Evolutionary conservation across 805 yeast species (phyloP).

Genomic region (Metschnikowia reukaufii): DNA sequence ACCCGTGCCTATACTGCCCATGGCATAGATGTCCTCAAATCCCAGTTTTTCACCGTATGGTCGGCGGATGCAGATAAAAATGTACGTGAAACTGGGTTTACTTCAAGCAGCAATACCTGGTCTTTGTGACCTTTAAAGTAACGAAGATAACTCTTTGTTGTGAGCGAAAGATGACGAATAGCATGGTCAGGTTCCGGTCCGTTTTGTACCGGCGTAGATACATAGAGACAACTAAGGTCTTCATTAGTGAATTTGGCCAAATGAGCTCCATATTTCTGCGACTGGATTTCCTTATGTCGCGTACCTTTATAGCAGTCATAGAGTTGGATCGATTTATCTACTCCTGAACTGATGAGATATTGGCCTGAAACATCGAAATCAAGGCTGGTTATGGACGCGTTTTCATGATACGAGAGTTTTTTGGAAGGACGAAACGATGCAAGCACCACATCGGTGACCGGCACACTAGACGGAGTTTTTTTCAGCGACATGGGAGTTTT

Average conservation of each 20-base stretch:
- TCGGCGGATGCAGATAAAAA: conserved; percentile 72
- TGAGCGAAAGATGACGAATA: conserved; percentile 72
- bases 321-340: conserved; percentile 79
- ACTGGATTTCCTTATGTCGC: conserved; percentile 64
- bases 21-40: conserved; percentile 63
- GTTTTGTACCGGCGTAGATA: conserved; percentile 58
- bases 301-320: conserved; percentile 74
- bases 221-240: conserved; percentile 70
- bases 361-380: conserved; percentile 86
- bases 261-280: conserved; percentile 92
- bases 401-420: conserved; percentile 49
- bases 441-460: conserved; percentile 28
- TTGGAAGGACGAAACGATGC: conserved; percentile 41
- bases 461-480: conserved; percentile 25
- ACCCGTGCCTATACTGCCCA: conserved; percentile 55
- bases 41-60: conserved; percentile 85
- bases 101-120: conserved; percentile 68
- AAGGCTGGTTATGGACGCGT: conserved; percentile 61
- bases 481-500: conserved; percentile 8
- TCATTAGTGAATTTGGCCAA: conserved; percentile 80
- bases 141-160: conserved; percentile 75
- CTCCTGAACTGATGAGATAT: conserved; percentile 70
- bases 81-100: conserved; percentile 66
- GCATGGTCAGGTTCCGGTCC: conserved; percentile 59
- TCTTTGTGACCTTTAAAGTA: conserved; percentile 88